Conservation (phyloP, 257 asterid genomes). For the Solanum clarkiae region DNA sequence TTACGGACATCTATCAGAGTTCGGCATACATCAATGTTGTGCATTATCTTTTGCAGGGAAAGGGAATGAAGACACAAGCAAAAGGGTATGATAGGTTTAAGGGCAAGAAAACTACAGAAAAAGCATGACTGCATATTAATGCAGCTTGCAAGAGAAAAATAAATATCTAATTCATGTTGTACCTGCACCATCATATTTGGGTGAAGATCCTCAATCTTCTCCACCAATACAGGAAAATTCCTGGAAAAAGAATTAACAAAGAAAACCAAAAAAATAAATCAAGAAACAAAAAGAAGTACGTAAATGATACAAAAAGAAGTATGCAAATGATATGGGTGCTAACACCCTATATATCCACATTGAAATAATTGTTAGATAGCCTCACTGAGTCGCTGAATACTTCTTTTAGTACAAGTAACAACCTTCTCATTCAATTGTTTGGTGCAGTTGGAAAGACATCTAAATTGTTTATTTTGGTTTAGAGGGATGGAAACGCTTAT, state of each 20-base stretch:
- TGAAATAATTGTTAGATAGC: not conserved
- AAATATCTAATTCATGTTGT: not conserved
- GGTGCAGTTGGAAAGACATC: not conserved
- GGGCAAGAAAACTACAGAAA: not conserved
- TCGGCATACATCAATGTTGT: not conserved
- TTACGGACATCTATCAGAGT: not conserved
- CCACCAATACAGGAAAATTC: conserved; percentile 21
- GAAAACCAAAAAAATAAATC: not conserved
- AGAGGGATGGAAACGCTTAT: not conserved
- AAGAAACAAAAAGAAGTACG: not conserved
- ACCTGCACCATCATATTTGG: conserved; percentile 80
- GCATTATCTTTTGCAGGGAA: not conserved
- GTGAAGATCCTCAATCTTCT: conserved; percentile 53
- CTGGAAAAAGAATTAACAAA: conserved; percentile 20
- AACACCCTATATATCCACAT: not conserved
- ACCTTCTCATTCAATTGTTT: not conserved
- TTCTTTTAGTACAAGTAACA: not conserved
- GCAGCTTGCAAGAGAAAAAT: not conserved
- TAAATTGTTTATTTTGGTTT: not conserved
- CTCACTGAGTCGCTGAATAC: not conserved
- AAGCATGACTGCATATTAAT: not conserved
- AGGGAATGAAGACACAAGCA: not conserved
- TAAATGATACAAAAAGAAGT: not conserved
- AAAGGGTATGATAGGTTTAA: not conserved
- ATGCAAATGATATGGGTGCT: not conserved